phyloP scores from a whole-genome alignment of 2,329 filamentous ascomycete species.

The Fusarium musae region DNA sequence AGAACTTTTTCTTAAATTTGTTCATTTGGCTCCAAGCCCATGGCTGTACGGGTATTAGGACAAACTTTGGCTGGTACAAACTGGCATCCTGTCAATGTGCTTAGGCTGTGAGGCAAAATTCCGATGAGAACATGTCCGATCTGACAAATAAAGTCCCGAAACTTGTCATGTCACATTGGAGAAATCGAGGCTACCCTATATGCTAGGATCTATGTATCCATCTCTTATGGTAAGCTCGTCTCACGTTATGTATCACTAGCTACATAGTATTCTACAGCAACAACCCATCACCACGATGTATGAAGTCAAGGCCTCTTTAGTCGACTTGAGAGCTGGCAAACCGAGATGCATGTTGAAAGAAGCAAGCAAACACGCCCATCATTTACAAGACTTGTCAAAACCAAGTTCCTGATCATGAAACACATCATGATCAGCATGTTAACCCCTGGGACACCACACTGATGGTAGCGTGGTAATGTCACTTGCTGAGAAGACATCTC shows the following conservation, averaged over 20 bases:
- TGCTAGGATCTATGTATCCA: not conserved
- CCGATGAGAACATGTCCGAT: not conserved
- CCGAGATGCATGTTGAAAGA: constrained; percentile 16
- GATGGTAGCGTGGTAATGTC: not conserved
- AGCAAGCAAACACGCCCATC: constrained; percentile 6
- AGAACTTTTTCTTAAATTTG: not conserved
- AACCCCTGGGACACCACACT: constrained; percentile 8
- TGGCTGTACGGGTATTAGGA: not conserved
- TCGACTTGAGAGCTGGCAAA: constrained; percentile 14
- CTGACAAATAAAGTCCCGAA: not conserved
- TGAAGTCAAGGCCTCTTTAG: not conserved
- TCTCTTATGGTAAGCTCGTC: not conserved
- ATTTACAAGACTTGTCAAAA: constrained; percentile 12
- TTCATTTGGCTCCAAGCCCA: not conserved
- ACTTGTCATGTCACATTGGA: not conserved
- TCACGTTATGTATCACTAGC: not conserved
- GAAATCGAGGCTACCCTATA: not conserved
- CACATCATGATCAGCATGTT: constrained; percentile 31
- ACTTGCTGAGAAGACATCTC: not conserved
- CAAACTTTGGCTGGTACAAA: not conserved
- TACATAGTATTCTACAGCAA: not conserved
- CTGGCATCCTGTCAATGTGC: not conserved
- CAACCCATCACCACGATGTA: not conserved
- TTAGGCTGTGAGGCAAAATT: not conserved
- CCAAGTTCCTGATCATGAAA: constrained; percentile 35